Base-by-base conservation (phyloP, 257 asterid genomes). In the Lycium barbarum region DNA sequence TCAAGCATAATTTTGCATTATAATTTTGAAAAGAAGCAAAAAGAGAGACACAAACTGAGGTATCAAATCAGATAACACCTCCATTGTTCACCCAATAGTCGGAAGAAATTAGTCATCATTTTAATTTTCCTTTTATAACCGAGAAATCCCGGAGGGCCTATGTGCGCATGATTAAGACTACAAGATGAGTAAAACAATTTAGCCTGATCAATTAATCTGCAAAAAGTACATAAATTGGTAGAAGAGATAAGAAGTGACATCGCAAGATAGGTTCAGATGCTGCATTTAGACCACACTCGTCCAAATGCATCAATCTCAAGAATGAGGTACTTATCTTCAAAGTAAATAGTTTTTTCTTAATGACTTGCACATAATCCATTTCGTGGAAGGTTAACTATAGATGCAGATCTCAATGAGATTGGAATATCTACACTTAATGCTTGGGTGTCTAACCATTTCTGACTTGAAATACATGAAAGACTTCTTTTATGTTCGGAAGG, bases 1-100 rank as follows among this genome's bases (percentile, higher is more conserved):
- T 13, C 62, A 51, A 76, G 81, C 63, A 76, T 53, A 51, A 26
- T 51, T 49, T 1, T 20, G 55, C 40, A 22, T 74, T 49, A 78
- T 53, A 22, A 74, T 76, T 78, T 78, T 26, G 26, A 78, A 26
- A 26, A 78, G 17, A 14, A 78, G 82, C 49, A 53, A 78, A 76
- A 68, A 61, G 3, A 17, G 22, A 40, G 8, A 26, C 20, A 14
- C 43, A 22, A 53, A 53, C 62, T 78, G 26, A 78, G 26, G 57
- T 78, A 8, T 7, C 47, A 9, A 53, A 51, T 49, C 65, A 51
- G 20, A 51, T 76, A 54, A 58, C 61, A 76, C 47, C 53, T 26
- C 65, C 47, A 33, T 33, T 26, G 62, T 53, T 53, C 53, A 45
- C 14, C 26, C 14, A 53, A 78, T 14, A 51, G 82, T 53, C 7